Conservation (phyloP, 2,329 filamentous ascomycete genomes). For the Trichoderma asperellum region DNA sequence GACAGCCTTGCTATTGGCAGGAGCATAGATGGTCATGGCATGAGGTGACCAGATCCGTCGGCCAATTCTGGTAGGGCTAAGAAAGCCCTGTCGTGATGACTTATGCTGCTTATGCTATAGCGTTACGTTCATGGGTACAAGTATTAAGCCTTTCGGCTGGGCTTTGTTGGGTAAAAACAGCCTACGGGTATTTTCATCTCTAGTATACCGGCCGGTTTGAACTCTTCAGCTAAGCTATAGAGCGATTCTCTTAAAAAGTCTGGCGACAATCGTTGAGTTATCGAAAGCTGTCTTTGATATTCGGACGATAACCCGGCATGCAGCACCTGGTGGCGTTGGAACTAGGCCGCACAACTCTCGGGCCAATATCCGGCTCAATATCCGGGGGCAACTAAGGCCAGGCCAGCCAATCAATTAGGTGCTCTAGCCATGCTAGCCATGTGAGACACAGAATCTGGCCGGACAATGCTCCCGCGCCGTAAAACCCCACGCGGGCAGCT, state of each 20-base stretch:
- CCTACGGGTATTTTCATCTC: slow-evolving; percentile 15
- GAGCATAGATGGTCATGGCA: not conserved
- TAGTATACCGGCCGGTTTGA: not conserved
- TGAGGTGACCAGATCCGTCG: slow-evolving; percentile 13
- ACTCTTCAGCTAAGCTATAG: not conserved
- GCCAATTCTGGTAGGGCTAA: slow-evolving; percentile 1
- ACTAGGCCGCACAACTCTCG: slow-evolving; percentile 7
- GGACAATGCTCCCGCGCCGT: slow-evolving; percentile 12
- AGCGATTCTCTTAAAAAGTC: not conserved
- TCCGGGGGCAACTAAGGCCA: not conserved
- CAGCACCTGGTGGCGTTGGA: slow-evolving; percentile 21
- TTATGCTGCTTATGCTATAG: not conserved
- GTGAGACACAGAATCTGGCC: slow-evolving; percentile 5
- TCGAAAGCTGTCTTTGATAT: not conserved
- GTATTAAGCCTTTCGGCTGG: not conserved
- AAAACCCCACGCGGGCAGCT: slow-evolving; percentile 16
- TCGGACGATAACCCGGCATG: slow-evolving; percentile 20
- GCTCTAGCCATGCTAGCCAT: not conserved
- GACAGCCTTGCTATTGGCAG: not conserved
- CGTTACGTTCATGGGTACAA: not conserved
- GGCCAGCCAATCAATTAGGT: slow-evolving; percentile 5
- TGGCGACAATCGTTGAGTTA: not conserved
- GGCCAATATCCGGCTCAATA: slow-evolving; percentile 25
- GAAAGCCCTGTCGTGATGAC: not conserved
- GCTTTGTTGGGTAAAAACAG: not conserved